Evolutionary conservation across 2,329 filamentous ascomycete genomes (phyloP).

Genomic region (Calonectria naviculata): DNA sequence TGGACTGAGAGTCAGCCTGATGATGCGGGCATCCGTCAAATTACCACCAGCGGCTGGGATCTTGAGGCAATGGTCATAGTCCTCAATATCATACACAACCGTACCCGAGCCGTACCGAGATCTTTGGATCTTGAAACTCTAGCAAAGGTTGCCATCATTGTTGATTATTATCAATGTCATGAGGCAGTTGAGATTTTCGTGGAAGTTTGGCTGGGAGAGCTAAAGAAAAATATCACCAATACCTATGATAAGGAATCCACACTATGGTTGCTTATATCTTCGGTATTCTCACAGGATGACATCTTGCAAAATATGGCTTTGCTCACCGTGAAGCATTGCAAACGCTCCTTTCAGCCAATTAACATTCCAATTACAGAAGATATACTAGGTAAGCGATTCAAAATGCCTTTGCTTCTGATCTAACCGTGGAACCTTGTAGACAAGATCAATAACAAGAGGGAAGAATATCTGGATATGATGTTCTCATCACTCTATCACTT

Average conservation of each 20-base stretch:
- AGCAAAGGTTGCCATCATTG: not conserved
- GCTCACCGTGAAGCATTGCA: slow-evolving; percentile 18
- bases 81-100: slow-evolving; percentile 1
- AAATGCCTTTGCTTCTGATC: not conserved
- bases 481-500: not conserved
- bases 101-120: rapidly evolving
- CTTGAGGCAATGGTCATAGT: not conserved
- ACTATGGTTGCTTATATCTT: not conserved
- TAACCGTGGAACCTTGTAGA: not conserved
- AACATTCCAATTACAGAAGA: slow-evolving; percentile 2
- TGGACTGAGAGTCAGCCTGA: not conserved
- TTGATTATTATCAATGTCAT: slow-evolving; percentile 22
- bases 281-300: not conserved
- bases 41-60: slow-evolving; percentile 3
- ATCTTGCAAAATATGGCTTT: not conserved
- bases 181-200: not conserved
- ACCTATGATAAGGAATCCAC: not conserved
- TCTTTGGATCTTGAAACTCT: not conserved
- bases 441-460: not conserved
- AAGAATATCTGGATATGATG: not conserved
- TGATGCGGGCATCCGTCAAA: not conserved
- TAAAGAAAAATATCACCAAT: not conserved
- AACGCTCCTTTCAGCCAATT: not conserved
- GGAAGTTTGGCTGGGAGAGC: slow-evolving; percentile 1
- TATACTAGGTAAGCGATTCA: slow-evolving; percentile 1